Base-by-base conservation (phyloP, 2,329 filamentous ascomycete species). In the Ophiostoma sp. region DNA sequence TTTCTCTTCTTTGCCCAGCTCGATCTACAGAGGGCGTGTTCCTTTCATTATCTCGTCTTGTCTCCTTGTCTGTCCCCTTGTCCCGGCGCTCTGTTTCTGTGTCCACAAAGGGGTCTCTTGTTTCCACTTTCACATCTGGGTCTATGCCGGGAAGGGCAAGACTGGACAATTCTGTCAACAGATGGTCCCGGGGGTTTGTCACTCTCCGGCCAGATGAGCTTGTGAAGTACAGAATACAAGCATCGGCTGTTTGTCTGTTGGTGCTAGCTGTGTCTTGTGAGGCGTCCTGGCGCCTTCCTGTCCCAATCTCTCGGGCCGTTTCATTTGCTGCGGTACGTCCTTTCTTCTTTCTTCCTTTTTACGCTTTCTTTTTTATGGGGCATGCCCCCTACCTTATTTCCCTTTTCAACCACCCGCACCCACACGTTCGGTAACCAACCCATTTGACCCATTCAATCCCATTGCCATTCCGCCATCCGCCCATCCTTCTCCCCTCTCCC, bases 371-470 rank as follows among this genome's bases (percentile, higher is more conserved):
- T 70, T 70, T 70, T 33, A 36, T 52, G 48, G 68, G 31, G 33
- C 33, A 12, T 28, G n/a, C 36, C 61, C 61, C 61, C 36, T 28
- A 45, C 36, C 57, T 63, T 63, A 63, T 36, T 63, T 63, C 31
- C 33, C 57, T 63, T 63, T 63, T 39, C 55, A 59, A 39, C 8
- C 61, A 45, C 61, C 22, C 33, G 33, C 33, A 57, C 52, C 68
- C 68, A 59, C 33, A 59, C 68, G 25, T 33, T 70, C 68, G 68
- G 68, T 66, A 72, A 59, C 45, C 61, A 48, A 55, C 50, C 50
- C 50, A 50, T 50, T 50, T 22, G 48, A 50, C 12, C 12, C 63
- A n/a, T 50, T 52, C 33, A 8, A 50, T 2, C 57, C 57, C 57
- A 64, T 45, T 45, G 57, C 31, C 57, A 63, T 63, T 63, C 57